These are phyloP conservation scores for Lunularia cruciata DNA, from an alignment of 225 moss, liverwort and hornwort species.

Conservation along the genomic window DNA sequence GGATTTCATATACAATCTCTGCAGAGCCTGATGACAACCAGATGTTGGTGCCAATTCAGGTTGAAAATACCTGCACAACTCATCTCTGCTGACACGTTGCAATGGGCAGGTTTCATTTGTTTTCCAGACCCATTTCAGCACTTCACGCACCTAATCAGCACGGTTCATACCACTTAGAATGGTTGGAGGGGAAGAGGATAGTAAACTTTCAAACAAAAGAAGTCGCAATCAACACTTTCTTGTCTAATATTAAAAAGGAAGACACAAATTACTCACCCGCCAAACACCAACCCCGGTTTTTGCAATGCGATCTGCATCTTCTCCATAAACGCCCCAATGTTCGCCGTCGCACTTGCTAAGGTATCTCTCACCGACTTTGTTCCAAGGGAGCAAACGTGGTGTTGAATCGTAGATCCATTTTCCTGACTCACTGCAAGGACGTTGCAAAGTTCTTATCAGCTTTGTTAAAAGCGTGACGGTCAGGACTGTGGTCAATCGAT, in stretches of 20 bases:
- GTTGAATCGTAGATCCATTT: constrained; percentile 41
- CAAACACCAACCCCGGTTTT: constrained; percentile 14
- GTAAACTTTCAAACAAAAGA: no score
- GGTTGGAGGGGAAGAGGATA: no score
- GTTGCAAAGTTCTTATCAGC: no score
- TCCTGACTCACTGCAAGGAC: constrained; percentile 35
- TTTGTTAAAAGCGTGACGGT: no score
- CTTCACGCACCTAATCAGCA: constrained; percentile 40
- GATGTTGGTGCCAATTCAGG: background rate
- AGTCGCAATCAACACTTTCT: no score
- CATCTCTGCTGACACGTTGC: constrained; percentile 32
- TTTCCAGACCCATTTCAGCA: constrained; percentile 46
- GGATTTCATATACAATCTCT: no score
- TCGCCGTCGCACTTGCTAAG: constrained; percentile 13
- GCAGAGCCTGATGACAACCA: background rate
- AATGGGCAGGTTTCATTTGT: constrained; percentile 41
- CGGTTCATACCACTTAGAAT: no score
- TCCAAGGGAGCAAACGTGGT: constrained; percentile 43
- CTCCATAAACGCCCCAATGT: background rate
- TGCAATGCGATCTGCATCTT: constrained; percentile 25
- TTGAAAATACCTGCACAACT: constrained; percentile 39
- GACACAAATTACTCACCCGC: constrained; percentile 22
- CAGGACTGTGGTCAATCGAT: no score
- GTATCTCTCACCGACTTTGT: constrained; percentile 17
- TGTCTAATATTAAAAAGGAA: background rate